A percentile compares a stretch with the other conserved stretches of the same genome.
These are phyloP conservation scores for Penicillium nucicola DNA, from an alignment of 495 filamentous ascomycete genomes.

Conservation along the genomic window DNA sequence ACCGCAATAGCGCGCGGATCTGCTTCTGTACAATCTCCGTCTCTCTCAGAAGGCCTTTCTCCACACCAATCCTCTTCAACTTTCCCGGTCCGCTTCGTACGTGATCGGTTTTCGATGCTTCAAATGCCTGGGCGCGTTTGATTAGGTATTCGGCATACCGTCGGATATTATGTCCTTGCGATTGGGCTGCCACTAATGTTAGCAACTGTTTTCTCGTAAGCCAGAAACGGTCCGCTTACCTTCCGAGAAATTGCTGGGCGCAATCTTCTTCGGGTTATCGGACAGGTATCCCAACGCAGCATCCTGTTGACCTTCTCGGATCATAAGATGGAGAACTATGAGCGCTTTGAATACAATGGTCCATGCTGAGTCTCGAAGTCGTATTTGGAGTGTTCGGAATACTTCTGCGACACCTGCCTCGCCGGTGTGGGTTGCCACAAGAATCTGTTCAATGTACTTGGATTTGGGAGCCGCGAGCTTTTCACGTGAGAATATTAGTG, in stretches of 20 bases:
- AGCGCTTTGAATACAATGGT: slow-evolving; percentile 94
- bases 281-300: slow-evolving; percentile 83
- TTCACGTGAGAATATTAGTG: slow-evolving; percentile 6
- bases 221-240: slow-evolving; percentile 51
- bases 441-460: slow-evolving; percentile 98
- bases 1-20: slow-evolving; percentile 79
- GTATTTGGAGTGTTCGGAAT: slow-evolving; percentile 83
- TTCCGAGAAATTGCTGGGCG: slow-evolving; percentile 88
- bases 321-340: slow-evolving; percentile 96
- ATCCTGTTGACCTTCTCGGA: slow-evolving; percentile 88
- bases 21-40: slow-evolving; percentile 90
- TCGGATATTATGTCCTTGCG: slow-evolving; percentile 91
- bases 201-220: slow-evolving; percentile 5
- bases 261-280: slow-evolving; percentile 77
- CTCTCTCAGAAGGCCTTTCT: slow-evolving; percentile 90
- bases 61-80: slow-evolving; percentile 81
- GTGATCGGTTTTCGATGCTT: slow-evolving; percentile 83
- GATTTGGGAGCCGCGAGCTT: slow-evolving; percentile 96
- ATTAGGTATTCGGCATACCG: slow-evolving; percentile 87
- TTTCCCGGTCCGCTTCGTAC: slow-evolving; percentile 79
- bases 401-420: slow-evolving; percentile 96
- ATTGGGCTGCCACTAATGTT: slow-evolving; percentile 59
- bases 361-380: slow-evolving; percentile 95
- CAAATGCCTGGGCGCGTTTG: slow-evolving; percentile 76
- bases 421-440: slow-evolving; percentile 90